Percentiles rank a stretch among this genome's conserved stretches.
These are phyloP conservation scores for Trichoderma atroviride DNA, from an alignment of 2,329 filamentous ascomycete genomes.

Conservation along the genomic window DNA sequence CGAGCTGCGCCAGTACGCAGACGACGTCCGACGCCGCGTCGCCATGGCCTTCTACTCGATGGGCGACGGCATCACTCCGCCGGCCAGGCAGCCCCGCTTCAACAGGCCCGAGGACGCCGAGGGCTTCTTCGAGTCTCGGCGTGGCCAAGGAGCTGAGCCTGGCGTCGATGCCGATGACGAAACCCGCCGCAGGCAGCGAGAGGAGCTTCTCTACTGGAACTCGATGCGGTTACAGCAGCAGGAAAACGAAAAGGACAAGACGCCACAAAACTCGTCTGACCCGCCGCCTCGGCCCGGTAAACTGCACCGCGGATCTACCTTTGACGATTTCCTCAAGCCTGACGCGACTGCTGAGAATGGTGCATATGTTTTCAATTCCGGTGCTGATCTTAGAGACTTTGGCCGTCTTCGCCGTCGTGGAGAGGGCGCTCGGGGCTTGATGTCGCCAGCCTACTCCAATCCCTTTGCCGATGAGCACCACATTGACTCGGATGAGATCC, in stretches of 20 bases:
- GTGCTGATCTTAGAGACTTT: conserved; percentile 49
- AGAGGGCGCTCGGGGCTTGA: conserved; percentile 51
- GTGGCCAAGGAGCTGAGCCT: conserved; percentile 44
- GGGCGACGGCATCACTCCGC: conserved; percentile 58
- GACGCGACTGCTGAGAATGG: conserved; percentile 57
- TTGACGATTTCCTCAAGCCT: conserved; percentile 61
- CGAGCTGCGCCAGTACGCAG: conserved; percentile 63
- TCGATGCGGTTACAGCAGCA: conserved; percentile 54
- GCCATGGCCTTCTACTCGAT: conserved; percentile 62
- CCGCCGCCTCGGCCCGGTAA: conserved; percentile 22
- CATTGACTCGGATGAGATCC: conserved; percentile 53
- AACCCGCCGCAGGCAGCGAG: conserved; percentile 61
- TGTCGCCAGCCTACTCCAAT: conserved; percentile 54
- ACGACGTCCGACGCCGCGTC: conserved; percentile 63
- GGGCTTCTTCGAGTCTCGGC: conserved; percentile 60
- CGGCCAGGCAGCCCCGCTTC: conserved; percentile 57
- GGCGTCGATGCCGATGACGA: conserved; percentile 66
- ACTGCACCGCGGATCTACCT: conserved; percentile 46
- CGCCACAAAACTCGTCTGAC: not conserved
- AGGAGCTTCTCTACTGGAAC: conserved; percentile 70
- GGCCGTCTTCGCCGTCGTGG: conserved; percentile 55
- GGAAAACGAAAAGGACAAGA: not conserved
- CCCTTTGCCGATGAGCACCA: conserved; percentile 62
- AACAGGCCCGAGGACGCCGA: conserved; percentile 69
- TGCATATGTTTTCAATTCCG: conserved; percentile 61